Evolutionary conservation across 208 protist species (phyloP), one percentile per base, ranked within the genome.

Genomic region (Wallacemonas rigidus): DNA sequence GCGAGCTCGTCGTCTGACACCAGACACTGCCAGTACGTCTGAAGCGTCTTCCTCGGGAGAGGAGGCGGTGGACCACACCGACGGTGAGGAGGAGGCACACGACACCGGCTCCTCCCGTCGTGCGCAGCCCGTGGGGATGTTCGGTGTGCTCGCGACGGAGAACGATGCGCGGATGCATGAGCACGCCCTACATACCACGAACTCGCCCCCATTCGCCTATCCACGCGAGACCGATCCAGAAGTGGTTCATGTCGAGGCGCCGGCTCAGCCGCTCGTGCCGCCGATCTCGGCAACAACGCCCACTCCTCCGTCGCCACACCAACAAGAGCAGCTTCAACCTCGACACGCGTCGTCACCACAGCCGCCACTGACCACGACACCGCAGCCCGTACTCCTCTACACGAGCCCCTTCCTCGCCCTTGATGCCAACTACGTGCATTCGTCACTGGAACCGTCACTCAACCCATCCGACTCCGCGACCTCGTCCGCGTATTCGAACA

Each of bases 351-450:
- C 54, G n/a, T 38, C 38, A 41, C 36, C 8, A 43, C 56, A 43
- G 35, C 56, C 8, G 35, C 56, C 5, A 41, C 56, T 5, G 38
- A 6, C 56, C 8, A 11, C 56, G 14, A 26, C 12, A n/a, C 60
- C 60, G 43, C 60, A 65, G 60, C 60, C 72, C 35, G 53, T 79
- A 26, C 53, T 83, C 4, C 48, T 65, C 55, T 79, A 77, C 64
- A 58, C 50, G 1, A 58, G 12, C 12, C 64, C 64, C 8, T 57
- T 58, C 36, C n/a, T 69, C 14, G 50, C 36, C 3, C 64, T 69
- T 7, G 64, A 69, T 17, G 6, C 9, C 64, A 40, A 57, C 35
- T 69, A 69, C 64, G 2, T n/a, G 2, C 51, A 69, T 26, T 26
- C 26, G 26, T 26, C 26, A 26, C 26, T 26, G 26, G 26, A 26